Conservation (phyloP, 192 early-diverging fungal species). For the Backusella tuberculispora region DNA sequence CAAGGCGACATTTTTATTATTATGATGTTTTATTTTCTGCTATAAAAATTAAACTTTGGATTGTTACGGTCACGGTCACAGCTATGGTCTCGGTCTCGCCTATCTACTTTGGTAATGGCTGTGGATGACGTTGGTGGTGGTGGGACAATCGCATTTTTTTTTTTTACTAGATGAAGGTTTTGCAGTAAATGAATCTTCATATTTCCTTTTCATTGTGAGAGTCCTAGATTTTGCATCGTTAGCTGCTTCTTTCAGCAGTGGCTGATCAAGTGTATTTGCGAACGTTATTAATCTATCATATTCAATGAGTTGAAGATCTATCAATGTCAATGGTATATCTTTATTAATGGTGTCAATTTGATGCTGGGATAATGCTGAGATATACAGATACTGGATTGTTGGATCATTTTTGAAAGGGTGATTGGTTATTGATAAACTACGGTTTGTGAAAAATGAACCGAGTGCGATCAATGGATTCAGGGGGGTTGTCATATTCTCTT, state of each 20-base stretch:
- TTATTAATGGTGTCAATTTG: background rate
- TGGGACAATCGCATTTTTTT: background rate
- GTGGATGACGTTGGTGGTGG: no score
- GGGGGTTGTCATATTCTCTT: background rate
- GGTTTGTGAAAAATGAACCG: slow-evolving; percentile 1
- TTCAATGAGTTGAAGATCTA: background rate
- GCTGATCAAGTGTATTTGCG: background rate
- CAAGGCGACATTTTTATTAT: no score
- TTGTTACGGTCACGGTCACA: no score
- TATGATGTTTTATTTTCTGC: no score
- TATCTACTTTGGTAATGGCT: no score
- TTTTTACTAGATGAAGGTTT: background rate
- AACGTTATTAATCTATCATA: background rate
- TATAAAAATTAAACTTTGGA: no score
- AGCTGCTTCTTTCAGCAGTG: background rate
- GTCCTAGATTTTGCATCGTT: background rate
- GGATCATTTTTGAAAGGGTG: background rate
- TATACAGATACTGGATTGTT: background rate
- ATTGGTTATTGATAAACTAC: background rate
- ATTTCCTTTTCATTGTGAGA: no score
- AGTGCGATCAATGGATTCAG: slow-evolving; percentile 9
- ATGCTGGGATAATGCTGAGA: background rate
- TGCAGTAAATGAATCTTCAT: background rate
- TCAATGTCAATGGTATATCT: background rate
- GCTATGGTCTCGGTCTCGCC: background rate